Evolutionary conservation across 805 yeast species (phyloP).

Genomic region (Yamadazyma akitaensis): DNA sequence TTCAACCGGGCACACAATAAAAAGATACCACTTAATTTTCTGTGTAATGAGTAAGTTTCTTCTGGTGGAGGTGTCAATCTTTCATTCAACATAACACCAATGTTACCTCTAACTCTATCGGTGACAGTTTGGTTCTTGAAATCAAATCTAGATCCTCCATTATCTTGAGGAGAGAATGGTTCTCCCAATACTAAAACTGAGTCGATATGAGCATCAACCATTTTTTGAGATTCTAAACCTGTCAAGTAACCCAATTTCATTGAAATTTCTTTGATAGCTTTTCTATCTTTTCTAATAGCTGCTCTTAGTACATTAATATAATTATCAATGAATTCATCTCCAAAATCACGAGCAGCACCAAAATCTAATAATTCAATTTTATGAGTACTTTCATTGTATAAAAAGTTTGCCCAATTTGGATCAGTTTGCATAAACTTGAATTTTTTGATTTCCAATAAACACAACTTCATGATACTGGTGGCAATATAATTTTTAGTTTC

Average conservation of each 20-base stretch:
- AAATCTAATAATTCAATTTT: slow-evolving; percentile 88
- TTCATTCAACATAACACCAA: slow-evolving; percentile 85
- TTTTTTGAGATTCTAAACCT: slow-evolving; percentile 81
- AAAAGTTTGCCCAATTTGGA: slow-evolving; percentile 98
- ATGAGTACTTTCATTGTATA: slow-evolving; percentile 67
- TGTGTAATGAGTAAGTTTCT: slow-evolving; percentile 93
- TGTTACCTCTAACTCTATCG: slow-evolving; percentile 84
- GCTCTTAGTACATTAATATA: slow-evolving; percentile 73
- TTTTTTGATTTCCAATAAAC: slow-evolving; percentile 78
- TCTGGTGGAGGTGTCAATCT: slow-evolving; percentile 97
- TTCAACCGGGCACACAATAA: slow-evolving; percentile 80
- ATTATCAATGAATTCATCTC: slow-evolving; percentile 60
- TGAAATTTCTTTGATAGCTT: slow-evolving; percentile 61
- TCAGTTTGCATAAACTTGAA: slow-evolving; percentile 96
- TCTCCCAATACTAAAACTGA: slow-evolving; percentile 89
- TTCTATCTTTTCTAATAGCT: slow-evolving; percentile 67
- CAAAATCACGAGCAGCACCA: slow-evolving; percentile 88
- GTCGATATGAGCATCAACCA: slow-evolving; percentile 91
- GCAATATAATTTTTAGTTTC: slow-evolving; percentile 78
- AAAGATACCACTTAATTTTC: slow-evolving; percentile 93
- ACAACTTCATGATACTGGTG: slow-evolving; percentile 78
- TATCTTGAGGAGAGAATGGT: slow-evolving; percentile 66
- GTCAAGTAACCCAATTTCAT: slow-evolving; percentile 81
- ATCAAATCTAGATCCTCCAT: slow-evolving; percentile 54
- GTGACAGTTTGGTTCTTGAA: slow-evolving; percentile 88